These are phyloP conservation scores for Chondrus crispus DNA, from an alignment of 23 red algal genomes.

Conservation along the genomic window DNA sequence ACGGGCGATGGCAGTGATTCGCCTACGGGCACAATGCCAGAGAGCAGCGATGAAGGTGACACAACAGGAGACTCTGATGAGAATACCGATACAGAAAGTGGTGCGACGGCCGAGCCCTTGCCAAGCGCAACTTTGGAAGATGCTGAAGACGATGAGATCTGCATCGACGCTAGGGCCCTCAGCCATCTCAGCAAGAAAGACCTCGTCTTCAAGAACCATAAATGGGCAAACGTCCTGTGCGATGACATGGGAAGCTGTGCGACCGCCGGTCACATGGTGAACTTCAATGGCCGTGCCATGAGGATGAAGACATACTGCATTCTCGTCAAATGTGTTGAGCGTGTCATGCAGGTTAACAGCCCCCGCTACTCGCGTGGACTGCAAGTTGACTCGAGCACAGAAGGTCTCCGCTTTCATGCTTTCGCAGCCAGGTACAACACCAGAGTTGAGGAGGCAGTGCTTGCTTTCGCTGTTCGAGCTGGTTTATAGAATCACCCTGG, in stretches of 20 bases:
- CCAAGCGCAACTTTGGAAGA: no score
- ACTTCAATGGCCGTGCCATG: background rate
- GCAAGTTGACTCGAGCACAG: background rate
- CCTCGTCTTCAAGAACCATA: background rate
- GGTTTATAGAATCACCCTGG: no score
- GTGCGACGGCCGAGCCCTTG: no score
- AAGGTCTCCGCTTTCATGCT: background rate
- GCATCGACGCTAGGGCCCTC: background rate
- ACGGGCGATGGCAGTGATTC: no score
- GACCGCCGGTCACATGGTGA: background rate
- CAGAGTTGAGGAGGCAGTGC: background rate
- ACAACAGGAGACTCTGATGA: no score
- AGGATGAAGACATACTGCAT: background rate
- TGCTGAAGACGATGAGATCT: no score
- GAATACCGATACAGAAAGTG: no score
- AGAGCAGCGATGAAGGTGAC: no score
- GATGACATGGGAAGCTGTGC: slow-evolving; percentile 1
- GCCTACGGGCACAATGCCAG: no score
- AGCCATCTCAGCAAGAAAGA: background rate
- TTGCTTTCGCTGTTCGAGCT: background rate
- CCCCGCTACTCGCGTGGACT: background rate
- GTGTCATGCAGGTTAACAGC: background rate
- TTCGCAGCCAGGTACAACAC: background rate
- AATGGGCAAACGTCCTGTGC: background rate
- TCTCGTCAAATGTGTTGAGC: background rate